Conservation (phyloP, 2,329 filamentous ascomycete species). For the Parastagonospora avenae region DNA sequence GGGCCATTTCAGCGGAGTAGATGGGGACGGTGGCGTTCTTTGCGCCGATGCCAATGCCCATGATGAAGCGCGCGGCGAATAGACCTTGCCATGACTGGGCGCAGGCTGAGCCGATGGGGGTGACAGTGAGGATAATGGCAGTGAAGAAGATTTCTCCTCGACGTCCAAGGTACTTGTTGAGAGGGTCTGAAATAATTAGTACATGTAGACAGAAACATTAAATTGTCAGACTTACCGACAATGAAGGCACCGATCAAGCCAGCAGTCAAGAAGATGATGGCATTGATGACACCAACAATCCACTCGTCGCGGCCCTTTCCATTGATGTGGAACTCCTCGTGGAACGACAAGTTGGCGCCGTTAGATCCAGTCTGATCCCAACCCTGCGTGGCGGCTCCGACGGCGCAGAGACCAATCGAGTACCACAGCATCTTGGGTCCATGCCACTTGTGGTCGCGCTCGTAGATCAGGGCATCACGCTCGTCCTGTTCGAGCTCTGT, state of each 20-base stretch:
- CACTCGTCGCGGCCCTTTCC: conserved; percentile 28
- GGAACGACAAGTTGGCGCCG: conserved; percentile 66
- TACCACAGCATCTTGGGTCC: conserved; percentile 65
- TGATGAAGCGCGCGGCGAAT: conserved; percentile 43
- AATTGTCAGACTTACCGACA: background rate
- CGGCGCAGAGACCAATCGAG: conserved; percentile 70
- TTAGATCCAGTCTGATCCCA: conserved; percentile 68
- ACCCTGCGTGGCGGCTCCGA: conserved; percentile 70
- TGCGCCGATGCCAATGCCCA: conserved; percentile 43
- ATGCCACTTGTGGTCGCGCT: conserved; percentile 68
- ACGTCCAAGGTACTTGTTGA: conserved; percentile 46
- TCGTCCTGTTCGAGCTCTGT: conserved; percentile 65
- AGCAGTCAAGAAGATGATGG: conserved; percentile 48
- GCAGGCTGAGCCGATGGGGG: conserved; percentile 45
- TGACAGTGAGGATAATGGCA: conserved; percentile 41
- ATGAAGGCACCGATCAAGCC: conserved; percentile 36
- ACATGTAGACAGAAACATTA: background rate
- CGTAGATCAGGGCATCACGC: conserved; percentile 63
- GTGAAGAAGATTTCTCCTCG: conserved; percentile 47
- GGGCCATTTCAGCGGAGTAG: conserved; percentile 44
- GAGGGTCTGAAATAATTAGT: conserved; percentile 42
- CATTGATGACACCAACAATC: conserved; percentile 41
- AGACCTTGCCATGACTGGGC: conserved; percentile 45
- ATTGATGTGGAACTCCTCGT: conserved; percentile 58
- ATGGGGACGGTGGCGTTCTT: conserved; percentile 44